These are phyloP conservation scores for Amylostereum chailletii DNA, from an alignment of 1,284 basidiomycete species.

Conservation along the genomic window DNA sequence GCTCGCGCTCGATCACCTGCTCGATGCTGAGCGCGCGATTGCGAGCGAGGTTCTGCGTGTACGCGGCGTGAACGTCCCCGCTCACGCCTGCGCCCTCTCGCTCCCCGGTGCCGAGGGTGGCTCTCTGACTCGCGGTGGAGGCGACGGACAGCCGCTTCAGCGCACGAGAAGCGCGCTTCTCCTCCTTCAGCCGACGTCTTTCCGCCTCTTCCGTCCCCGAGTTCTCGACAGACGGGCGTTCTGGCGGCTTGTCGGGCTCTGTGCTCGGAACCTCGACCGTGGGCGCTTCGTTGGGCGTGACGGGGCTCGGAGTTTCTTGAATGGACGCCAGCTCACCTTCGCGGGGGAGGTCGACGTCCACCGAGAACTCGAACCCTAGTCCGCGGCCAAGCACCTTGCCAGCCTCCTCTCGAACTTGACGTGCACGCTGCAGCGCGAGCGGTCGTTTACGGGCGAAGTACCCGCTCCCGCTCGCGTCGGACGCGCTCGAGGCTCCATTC, in stretches of 20 bases:
- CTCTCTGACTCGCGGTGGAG: conserved; percentile 15
- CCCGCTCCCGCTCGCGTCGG: conserved; percentile 10
- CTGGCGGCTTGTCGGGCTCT: conserved; percentile 9
- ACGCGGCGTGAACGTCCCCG: conserved; percentile 6
- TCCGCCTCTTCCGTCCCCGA: conserved; percentile 1
- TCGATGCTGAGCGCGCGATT: conserved; percentile 22
- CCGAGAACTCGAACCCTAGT: background rate
- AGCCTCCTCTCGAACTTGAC: background rate
- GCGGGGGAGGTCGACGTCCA: background rate
- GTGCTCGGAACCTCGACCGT: background rate
- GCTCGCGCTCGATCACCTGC: conserved; percentile 20
- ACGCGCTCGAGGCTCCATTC: conserved; percentile 10
- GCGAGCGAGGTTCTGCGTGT: conserved; percentile 14
- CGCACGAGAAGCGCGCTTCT: conserved; percentile 24
- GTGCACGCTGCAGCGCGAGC: background rate
- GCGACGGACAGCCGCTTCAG: conserved; percentile 27
- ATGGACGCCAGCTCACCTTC: background rate
- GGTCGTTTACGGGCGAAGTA: background rate
- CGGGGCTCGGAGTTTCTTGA: background rate
- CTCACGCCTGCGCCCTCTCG: conserved; percentile 1
- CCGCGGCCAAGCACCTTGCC: background rate
- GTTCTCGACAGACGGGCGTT: conserved; percentile 2
- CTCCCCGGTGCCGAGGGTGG: conserved; percentile 12
- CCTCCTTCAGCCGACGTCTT: conserved; percentile 20
- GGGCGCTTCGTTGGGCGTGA: background rate